phyloP scores from a whole-genome alignment of 495 filamentous ascomycete genomes.

The Trichoderma gamsii region DNA sequence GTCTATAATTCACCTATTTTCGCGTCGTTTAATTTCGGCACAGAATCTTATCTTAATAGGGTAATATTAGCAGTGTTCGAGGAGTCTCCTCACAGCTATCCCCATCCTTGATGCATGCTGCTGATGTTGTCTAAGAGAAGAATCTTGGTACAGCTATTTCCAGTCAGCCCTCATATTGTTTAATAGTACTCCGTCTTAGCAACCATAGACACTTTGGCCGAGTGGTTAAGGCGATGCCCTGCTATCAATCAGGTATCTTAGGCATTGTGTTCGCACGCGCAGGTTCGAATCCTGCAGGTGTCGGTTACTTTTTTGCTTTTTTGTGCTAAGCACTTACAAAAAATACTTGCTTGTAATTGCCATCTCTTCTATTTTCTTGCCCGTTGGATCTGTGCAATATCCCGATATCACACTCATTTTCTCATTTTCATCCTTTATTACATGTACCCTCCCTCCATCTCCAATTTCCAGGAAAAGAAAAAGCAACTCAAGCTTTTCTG shows the following conservation, averaged over 20 bases:
- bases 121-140: neutral
- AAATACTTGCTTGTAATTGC: too few relatives aligned
- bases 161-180: neutral
- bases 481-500: constrained; percentile 10
- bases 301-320: constrained; percentile 17
- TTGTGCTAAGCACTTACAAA: neutral
- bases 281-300: constrained; percentile 26
- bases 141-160: neutral
- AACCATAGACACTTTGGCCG: constrained; percentile 13
- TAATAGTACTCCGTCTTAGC: neutral
- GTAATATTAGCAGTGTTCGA: too few relatives aligned
- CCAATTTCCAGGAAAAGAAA: neutral
- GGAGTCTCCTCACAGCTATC: neutral
- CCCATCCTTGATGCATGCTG: neutral
- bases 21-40: neutral
- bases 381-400: neutral
- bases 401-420: neutral
- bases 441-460: too few relatives aligned
- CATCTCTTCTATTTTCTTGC: neutral
- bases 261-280: constrained; percentile 18
- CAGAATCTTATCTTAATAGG: neutral
- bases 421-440: too few relatives aligned
- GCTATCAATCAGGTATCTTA: constrained; percentile 13
- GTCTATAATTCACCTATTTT: too few relatives aligned
- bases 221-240: constrained; percentile 14